Evolutionary conservation across 257 asterid species (phyloP).

Genomic region (Plantago ovata): DNA sequence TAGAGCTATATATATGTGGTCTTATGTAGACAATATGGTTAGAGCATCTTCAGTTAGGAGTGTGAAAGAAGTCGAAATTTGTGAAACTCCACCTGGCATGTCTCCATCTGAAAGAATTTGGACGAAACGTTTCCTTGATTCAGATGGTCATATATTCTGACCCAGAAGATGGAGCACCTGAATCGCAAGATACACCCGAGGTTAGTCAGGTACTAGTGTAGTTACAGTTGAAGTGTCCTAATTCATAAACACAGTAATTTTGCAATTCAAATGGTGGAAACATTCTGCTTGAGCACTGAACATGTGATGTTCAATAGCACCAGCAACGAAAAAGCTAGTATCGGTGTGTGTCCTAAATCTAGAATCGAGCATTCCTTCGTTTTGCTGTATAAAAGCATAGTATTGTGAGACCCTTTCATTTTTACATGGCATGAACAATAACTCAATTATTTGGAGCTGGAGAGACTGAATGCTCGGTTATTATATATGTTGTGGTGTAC

Average conservation of each 20-base stretch:
- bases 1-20: constrained; percentile 82
- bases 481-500: constrained; percentile 32
- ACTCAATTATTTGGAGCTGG: constrained; percentile 32
- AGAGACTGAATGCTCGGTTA: constrained; percentile 35
- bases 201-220: constrained; percentile 44
- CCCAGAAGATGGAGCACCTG: constrained; percentile 27
- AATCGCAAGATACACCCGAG: constrained; percentile 20
- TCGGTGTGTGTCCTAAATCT: constrained; percentile 32
- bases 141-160: constrained; percentile 24
- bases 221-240: no score
- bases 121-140: constrained; percentile 60
- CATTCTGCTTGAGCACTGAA: no score
- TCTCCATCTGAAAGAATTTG: constrained; percentile 30
- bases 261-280: no score
- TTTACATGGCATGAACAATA: constrained; percentile 20
- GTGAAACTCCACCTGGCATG: constrained; percentile 34
- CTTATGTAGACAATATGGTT: constrained; percentile 73
- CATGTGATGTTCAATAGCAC: no score
- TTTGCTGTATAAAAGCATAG: no score
- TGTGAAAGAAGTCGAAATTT: constrained; percentile 50
- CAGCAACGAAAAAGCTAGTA: constrained; percentile 54
- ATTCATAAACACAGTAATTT: no score
- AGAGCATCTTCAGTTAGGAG: constrained; percentile 51
- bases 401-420: background rate
- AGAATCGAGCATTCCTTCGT: no score